Base-by-base conservation (phyloP, 2,329 filamentous ascomycete species). In the Acrocalymma vagum region DNA sequence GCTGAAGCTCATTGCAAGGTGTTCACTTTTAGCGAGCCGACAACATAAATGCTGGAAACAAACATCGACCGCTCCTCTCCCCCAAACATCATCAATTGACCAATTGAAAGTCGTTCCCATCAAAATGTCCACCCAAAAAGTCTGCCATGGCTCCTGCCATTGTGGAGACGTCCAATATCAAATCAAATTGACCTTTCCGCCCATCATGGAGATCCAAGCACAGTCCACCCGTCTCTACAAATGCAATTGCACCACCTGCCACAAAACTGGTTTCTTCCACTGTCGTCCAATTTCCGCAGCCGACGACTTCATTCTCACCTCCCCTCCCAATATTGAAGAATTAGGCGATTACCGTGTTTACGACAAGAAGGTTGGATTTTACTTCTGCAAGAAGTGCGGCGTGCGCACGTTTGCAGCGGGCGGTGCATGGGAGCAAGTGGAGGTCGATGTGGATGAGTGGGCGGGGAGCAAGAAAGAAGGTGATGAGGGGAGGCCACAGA, bases 231-330 rank as follows among this genome's bases (percentile, higher is more conserved):
- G 52, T 32, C 40, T 72, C 41, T 67, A 71, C 61, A 62, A 71
- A 48, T 79, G 76, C 66, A 80, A 79, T 47, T 80, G 77, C 57
- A 72, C 62, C 9, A 70, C 72, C 9, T 80, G 77, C 56, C 73
- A 78, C 32, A 79, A 79, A 50, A 66, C 72, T 45, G 71, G 70
- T 10, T 67, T 74, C 42, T 73, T 78, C 47, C 76, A 80, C 53
- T 56, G 74, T 29, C 72, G 76, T 9, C 63, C 72, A 8, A 57
- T 59, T 25, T 45, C 63, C 25, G 42, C 65, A 2, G 53, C 55
- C 8, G 56, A 72, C 11, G 75, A 80, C 56, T 80, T 80, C 54
- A 54, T 74, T 6, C 68, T 80, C 8, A 63, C 77, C 3, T 71
- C 69, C 3, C 77, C 78, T 0, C 21, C 55, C 11, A 46, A 39